Evolutionary conservation across 371 early-diverging fungal genomes (phyloP), one percentile per base, ranked within the genome.

Genomic region (Mucor piriformis): DNA sequence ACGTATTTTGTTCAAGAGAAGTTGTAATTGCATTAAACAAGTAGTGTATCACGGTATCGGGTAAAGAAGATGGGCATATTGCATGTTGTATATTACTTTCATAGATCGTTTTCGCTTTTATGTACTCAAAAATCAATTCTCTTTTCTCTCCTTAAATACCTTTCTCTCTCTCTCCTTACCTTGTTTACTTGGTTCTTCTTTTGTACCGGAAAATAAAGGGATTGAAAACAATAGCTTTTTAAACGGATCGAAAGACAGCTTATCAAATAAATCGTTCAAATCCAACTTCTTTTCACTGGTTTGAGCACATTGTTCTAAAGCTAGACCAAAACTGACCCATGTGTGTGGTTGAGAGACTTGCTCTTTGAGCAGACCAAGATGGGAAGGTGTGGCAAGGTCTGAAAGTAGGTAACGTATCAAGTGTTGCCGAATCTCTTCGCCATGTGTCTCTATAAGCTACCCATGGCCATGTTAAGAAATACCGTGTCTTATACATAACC

Each of bases 361-460:
- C 13, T 83, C 83, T 54, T 78, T 79, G 23, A 87, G 67, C 10
- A 85, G 70, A 27, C 68, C 70, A 61, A 78, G 66, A 25, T 67
- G 70, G 29, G 29, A 29, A 37, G 81, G 76, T 35, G 73, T 64
- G 43, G 38, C 42, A 21, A 61, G 60, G 43, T 81, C 82, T 52
- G 77, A 70, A 20, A 85, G 63, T 21, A 87, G 63, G 50, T 70
- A 77, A 40, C 82, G 73, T 38, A 85, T 67, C 50, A 87, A 67
- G 57, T 84, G 85, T 51, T 83, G 70, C 35, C 79, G 77, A 40
- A 83, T 81, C 40, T 68, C 73, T 58, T 79, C 77, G 33, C 85
- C 87, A 81, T 84, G 76, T 6, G 79, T 72, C 50, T 79, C 78
- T 49, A 84, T 78, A 29, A 84, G 61, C n/a, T n/a, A n/a, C n/a